Evolutionary conservation across 768 basidiomycete species (phyloP).

Genomic region (Mycena kentingensis): DNA sequence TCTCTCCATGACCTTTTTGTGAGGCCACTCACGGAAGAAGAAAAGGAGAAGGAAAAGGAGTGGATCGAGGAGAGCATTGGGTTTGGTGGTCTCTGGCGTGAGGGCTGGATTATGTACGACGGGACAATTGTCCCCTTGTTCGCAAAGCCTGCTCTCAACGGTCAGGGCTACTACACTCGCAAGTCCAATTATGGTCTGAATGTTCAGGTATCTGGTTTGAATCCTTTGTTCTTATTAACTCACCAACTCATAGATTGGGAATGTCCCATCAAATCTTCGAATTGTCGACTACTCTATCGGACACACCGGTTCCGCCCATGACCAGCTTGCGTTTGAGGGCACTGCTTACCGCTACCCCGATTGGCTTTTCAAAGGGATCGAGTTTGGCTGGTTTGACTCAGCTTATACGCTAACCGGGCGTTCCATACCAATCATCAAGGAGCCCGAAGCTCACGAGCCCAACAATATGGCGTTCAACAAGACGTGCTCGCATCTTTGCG

Average conservation of each 20-base stretch:
- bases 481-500: constrained; percentile 29
- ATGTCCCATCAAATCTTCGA: constrained; percentile 31
- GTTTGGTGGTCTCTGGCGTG: constrained; percentile 34
- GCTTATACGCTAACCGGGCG: constrained; percentile 30
- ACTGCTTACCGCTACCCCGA: constrained; percentile 30
- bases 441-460: constrained; percentile 30
- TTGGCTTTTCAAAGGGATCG: constrained; percentile 30
- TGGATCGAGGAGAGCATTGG: constrained; percentile 38
- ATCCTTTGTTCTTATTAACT: neutral
- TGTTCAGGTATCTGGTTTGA: constrained; percentile 30
- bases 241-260: constrained; percentile 33
- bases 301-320: constrained; percentile 36
- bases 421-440: constrained; percentile 33
- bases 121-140: constrained; percentile 36
- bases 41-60: constrained; percentile 37
- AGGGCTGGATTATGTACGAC: constrained; percentile 40
- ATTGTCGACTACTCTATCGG: constrained; percentile 38
- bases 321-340: constrained; percentile 35
- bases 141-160: constrained; percentile 30
- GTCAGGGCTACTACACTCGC: constrained; percentile 37
- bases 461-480: constrained; percentile 33
- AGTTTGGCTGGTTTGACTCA: constrained; percentile 28
- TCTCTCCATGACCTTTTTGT: constrained; percentile 35
- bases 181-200: constrained; percentile 41
- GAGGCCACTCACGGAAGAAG: constrained; percentile 27